Evolutionary conservation across 2,329 filamentous ascomycete species (phyloP).

Genomic region (Cladophialophora immunda): DNA sequence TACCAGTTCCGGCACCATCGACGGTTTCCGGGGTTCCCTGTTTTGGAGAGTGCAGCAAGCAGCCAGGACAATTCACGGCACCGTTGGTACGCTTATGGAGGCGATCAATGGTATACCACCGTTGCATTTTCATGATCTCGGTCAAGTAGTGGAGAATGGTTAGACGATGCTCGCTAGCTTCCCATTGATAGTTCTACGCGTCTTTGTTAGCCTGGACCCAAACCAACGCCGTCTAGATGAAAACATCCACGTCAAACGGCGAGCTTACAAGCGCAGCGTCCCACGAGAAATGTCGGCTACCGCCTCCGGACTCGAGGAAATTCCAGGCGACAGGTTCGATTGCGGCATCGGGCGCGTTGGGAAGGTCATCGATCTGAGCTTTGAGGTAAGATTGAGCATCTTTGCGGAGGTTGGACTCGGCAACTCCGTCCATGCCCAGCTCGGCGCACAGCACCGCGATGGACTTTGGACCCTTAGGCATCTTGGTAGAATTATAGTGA

Average conservation of each 20-base stretch:
- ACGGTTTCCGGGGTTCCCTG: not conserved
- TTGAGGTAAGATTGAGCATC: slow-evolving; percentile 19
- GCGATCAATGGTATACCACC: slow-evolving; percentile 24
- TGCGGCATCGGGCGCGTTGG: slow-evolving; percentile 12
- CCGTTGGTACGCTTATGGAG: slow-evolving; percentile 21
- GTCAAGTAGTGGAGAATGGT: slow-evolving; percentile 16
- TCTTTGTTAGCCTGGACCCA: not conserved
- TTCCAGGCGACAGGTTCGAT: slow-evolving; percentile 18
- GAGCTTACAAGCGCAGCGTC: slow-evolving; percentile 22
- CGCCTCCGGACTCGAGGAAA: slow-evolving; percentile 17
- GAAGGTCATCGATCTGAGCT: slow-evolving; percentile 14
- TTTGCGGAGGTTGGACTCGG: slow-evolving; percentile 19
- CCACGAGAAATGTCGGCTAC: slow-evolving; percentile 13
- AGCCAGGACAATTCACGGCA: slow-evolving; percentile 23
- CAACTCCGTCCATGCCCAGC: slow-evolving; percentile 20
- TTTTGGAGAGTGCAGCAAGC: slow-evolving; percentile 19
- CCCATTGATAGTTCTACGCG: slow-evolving; percentile 22
- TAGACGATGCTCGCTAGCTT: slow-evolving; percentile 19
- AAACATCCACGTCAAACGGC: not conserved
- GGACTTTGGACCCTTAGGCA: slow-evolving; percentile 27
- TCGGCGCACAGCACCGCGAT: slow-evolving; percentile 20
- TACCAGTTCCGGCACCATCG: not conserved
- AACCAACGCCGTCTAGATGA: not conserved
- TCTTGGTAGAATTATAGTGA: not conserved
- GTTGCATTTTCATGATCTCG: slow-evolving; percentile 26